These are phyloP conservation scores for Nitzschia sp. DNA, from an alignment of 108 stramenopile species.

Conservation along the genomic window DNA sequence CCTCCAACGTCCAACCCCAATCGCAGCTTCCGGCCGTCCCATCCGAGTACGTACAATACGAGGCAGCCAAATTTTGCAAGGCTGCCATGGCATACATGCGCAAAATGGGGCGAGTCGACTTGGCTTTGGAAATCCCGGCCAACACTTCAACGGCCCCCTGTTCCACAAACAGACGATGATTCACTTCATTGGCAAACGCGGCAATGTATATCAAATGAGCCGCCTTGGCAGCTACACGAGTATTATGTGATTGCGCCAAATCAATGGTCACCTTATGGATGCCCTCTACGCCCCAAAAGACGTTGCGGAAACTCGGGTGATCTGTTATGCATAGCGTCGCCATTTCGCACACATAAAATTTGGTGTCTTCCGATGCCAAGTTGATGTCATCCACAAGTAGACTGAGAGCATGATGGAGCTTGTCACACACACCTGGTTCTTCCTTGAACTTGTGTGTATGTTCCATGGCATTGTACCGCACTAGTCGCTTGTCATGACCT, in stretches of 20 bases:
- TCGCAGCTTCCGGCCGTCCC: neutral
- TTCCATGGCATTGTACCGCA: conserved; percentile 1
- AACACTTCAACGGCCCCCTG: neutral
- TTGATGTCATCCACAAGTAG: neutral
- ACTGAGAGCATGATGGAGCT: neutral
- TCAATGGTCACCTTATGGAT: neutral
- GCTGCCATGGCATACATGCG: conserved; percentile 2
- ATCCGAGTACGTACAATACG: neutral
- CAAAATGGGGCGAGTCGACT: neutral
- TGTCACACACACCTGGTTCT: neutral
- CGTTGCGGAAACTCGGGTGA: neutral
- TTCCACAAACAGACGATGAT: neutral
- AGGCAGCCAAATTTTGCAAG: conserved; percentile 1
- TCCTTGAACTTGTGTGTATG: neutral
- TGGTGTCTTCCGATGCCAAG: conserved; percentile 2
- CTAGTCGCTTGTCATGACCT: neutral
- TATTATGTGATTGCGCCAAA: neutral
- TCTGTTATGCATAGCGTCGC: neutral
- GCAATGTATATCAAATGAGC: conserved; percentile 1
- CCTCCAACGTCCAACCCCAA: conserved; percentile 2
- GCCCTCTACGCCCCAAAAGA: neutral
- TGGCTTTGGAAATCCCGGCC: neutral
- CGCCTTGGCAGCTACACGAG: neutral
- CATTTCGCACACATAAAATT: neutral
- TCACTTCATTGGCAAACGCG: neutral